Base-by-base conservation (phyloP, 345 rosid genomes). In the Gossypium rotundifolium region DNA sequence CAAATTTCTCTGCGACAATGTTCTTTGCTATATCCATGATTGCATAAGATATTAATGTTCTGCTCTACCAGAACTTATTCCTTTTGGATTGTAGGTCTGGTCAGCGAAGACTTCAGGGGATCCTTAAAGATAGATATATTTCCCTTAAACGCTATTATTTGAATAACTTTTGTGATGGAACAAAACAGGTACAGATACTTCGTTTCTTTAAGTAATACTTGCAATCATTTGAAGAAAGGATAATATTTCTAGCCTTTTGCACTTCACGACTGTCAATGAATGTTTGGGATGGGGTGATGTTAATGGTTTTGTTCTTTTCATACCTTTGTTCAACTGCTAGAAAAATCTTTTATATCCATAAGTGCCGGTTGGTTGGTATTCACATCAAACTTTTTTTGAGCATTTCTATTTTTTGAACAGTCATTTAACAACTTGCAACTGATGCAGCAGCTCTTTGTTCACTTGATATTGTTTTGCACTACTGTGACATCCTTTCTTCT, bases 111-210 rank as follows among this genome's bases (percentile, higher is more conserved):
- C 70, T 85, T 74, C 92, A 91, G 72, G 99, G 99, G 59, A 89
- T 95, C 65, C 54, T 86, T 71, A 91, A 93, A 14, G 99, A 95
- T 66, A 90, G 94, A 27, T 75, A 77, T 82, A 91, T 91, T 81
- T 81, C 99, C 72, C 91, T 95, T 65, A 76, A 72, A 49, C 99
- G 99, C 74, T 95, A 95, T 80, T 95, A 93, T 79, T 85, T 95
- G 79, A 95, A 95, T 80, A 95, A 95, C 82, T 95, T 95, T 77
- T 79, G 81, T 27, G 99, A 95, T 79, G 99, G 98, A 84, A 93
- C 85, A 63, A 95, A 84, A 82, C 99, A 93, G 97, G 99, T 91
- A 46, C 8, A 71, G 3, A 45, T 42, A 25, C 73, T 77, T 71
- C 11, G 20, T 22, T 74, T 66, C 45, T 45, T 60, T 9, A 40